These are phyloP conservation scores for Carpinus viminea DNA, from an alignment of 306 rosid species.

Conservation along the genomic window DNA sequence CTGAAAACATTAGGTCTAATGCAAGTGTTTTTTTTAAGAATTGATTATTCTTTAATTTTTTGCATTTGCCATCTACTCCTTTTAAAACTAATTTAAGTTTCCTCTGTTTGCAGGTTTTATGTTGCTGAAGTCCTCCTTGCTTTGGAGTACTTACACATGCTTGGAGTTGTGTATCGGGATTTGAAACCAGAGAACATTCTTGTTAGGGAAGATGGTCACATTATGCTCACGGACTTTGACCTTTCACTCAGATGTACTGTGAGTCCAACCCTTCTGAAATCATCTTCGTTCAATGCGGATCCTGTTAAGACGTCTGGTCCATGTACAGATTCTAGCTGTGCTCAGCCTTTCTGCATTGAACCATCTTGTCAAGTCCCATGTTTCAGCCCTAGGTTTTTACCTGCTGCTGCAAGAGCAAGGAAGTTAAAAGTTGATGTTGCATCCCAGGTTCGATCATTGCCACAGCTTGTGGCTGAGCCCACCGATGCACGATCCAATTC, in stretches of 20 bases:
- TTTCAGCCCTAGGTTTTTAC: conserved; percentile 79
- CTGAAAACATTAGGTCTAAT: not conserved
- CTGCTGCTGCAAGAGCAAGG: conserved; percentile 60
- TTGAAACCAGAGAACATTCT: conserved; percentile 88
- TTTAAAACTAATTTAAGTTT: not conserved
- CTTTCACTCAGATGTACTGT: conserved; percentile 80
- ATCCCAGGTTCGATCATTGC: conserved; percentile 67
- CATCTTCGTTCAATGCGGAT: conserved; percentile 47
- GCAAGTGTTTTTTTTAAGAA: not conserved
- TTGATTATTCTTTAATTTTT: not conserved
- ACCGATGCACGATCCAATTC: conserved; percentile 85
- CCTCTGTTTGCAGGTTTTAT: conserved; percentile 57
- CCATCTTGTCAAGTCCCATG: conserved; percentile 83
- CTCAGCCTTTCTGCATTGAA: conserved; percentile 77
- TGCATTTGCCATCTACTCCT: not conserved
- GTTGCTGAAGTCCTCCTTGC: conserved; percentile 94
- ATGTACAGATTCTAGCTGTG: conserved; percentile 62
- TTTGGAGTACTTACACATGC: conserved; percentile 91
- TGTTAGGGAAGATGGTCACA: conserved; percentile 90
- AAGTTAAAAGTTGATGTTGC: conserved; percentile 54
- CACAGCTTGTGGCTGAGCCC: conserved; percentile 91
- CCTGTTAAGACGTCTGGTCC: conserved; percentile 70
- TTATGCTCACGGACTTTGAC: conserved; percentile 92
- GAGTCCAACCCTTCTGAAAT: conserved; percentile 67
- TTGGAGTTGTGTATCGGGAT: conserved; percentile 87